Evolutionary conservation across 2,329 filamentous ascomycete species (phyloP).

Genomic region (Penicillium brevicompactum): DNA sequence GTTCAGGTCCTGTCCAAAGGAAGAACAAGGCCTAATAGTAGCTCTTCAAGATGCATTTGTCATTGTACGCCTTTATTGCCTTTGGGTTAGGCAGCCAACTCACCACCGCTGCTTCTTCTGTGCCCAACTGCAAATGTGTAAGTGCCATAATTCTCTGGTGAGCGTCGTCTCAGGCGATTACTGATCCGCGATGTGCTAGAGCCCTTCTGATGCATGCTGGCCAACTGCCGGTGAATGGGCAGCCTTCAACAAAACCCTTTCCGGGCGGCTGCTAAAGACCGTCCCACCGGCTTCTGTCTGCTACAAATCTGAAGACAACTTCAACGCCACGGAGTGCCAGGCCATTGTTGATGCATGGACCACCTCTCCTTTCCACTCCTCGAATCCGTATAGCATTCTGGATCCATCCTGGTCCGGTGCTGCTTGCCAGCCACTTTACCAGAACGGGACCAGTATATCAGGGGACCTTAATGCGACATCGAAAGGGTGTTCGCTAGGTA

Average conservation of each 20-base stretch:
- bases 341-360: not conserved
- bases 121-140: too few relatives aligned
- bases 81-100: too few relatives aligned
- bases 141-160: too few relatives aligned
- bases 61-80: too few relatives aligned
- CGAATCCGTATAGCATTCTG: not conserved
- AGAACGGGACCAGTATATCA: not conserved
- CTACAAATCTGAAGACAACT: not conserved
- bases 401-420: not conserved
- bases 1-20: too few relatives aligned
- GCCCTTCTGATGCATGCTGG: not conserved
- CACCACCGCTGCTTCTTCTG: too few relatives aligned
- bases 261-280: not conserved
- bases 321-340: not conserved
- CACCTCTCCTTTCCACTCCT: not conserved
- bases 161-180: too few relatives aligned
- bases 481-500: slow-evolving; percentile 18
- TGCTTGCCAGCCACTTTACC: not conserved
- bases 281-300: not conserved
- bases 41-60: too few relatives aligned
- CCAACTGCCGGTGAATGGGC: not conserved
- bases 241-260: not conserved
- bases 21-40: too few relatives aligned
- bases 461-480: not conserved
- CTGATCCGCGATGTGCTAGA: too few relatives aligned